phyloP scores from a whole-genome alignment of 2,329 filamentous ascomycete species.

The Pseudopyricularia cyperi region DNA sequence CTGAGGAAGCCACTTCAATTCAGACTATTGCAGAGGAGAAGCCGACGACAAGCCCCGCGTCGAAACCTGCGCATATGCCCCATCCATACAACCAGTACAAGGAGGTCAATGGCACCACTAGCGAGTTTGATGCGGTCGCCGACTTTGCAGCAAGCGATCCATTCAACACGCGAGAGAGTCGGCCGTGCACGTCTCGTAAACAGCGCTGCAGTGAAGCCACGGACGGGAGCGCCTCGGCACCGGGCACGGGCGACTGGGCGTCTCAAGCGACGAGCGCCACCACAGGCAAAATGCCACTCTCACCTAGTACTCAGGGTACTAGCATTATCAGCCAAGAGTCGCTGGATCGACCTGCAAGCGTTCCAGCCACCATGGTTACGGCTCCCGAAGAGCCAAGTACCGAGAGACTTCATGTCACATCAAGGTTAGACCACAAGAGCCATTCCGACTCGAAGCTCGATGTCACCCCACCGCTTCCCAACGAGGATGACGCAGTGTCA shows the following conservation, averaged over 20 bases:
- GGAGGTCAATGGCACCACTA: constrained; percentile 28
- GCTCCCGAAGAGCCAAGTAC: constrained; percentile 15
- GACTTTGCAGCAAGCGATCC: constrained; percentile 37
- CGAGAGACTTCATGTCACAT: constrained; percentile 8
- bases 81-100: constrained; percentile 22
- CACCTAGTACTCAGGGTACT: constrained; percentile 52
- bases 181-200: constrained; percentile 24
- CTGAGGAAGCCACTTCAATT: constrained; percentile 3
- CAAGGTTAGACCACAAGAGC: constrained; percentile 11
- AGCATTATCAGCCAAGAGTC: constrained; percentile 51
- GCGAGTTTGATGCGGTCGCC: constrained; percentile 30
- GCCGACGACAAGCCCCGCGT: constrained; percentile 12
- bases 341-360: constrained; percentile 32
- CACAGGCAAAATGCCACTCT: constrained; percentile 50
- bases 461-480: constrained; percentile 15
- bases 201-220: constrained; percentile 50
- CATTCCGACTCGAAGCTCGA: constrained; percentile 11
- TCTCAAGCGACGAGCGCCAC: constrained; percentile 51
- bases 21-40: not conserved
- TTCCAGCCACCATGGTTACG: constrained; percentile 26
- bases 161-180: constrained; percentile 28
- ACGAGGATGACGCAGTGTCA: constrained; percentile 19
- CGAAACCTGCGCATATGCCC: constrained; percentile 18
- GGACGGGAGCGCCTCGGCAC: constrained; percentile 42
- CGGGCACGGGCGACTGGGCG: constrained; percentile 44